Evolutionary conservation across 75 land plant species (phyloP).

Genomic region (Cunninghamia lanceolata): DNA sequence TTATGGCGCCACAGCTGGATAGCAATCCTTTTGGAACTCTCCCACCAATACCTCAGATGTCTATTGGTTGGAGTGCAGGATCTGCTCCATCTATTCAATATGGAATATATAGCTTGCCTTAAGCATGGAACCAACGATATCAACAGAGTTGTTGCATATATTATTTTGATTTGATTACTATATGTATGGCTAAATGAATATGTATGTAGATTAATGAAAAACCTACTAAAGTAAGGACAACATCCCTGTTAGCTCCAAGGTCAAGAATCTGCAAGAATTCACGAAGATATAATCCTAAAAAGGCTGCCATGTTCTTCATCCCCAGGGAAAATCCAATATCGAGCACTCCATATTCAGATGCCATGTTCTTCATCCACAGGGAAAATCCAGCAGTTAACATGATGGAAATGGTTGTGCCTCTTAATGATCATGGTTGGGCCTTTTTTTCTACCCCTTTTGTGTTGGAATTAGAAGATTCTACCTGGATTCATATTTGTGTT

Average conservation of each 20-base stretch:
- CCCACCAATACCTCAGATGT: conserved; percentile 95
- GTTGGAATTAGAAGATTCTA: neutral
- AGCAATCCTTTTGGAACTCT: conserved; percentile 91
- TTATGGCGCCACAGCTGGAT: conserved; percentile 45
- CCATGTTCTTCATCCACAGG: conserved; percentile 84
- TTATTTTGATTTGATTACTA: neutral
- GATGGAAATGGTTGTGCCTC: conserved; percentile 40
- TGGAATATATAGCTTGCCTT: conserved; percentile 97
- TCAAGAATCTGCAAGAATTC: conserved; percentile 72
- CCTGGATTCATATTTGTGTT: neutral
- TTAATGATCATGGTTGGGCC: conserved; percentile 41
- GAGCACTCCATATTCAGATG: conserved; percentile 89
- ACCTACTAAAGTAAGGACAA: conserved; percentile 63
- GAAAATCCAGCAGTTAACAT: conserved; percentile 62
- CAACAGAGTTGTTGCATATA: neutral
- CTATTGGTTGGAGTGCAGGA: conserved; percentile 77
- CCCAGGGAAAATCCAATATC: too few relatives aligned
- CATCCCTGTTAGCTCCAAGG: conserved; percentile 70
- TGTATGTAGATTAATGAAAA: conserved; percentile 64
- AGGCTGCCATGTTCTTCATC: too few relatives aligned
- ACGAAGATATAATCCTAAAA: conserved; percentile 75
- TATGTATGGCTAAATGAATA: neutral
- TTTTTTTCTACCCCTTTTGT: neutral
- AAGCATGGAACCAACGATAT: conserved; percentile 21
- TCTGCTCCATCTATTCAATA: conserved; percentile 86